These are phyloP conservation scores for Mycena chlorophos DNA, from an alignment of 768 basidiomycete species.

Conservation along the genomic window DNA sequence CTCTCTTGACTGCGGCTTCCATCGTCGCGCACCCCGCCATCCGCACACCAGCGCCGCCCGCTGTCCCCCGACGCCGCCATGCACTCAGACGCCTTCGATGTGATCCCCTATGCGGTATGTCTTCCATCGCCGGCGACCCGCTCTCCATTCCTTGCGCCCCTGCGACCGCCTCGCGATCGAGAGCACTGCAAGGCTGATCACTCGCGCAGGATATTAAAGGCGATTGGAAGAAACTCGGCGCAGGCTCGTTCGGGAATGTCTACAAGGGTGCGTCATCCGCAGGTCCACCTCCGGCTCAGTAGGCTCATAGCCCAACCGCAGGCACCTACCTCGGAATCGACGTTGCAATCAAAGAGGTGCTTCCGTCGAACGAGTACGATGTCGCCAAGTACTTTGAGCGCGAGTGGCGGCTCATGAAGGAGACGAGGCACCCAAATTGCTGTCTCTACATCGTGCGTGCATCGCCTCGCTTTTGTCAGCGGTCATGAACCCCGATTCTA, in stretches of 20 bases:
- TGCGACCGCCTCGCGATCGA: constrained; percentile 10
- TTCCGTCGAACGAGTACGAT: constrained; percentile 89
- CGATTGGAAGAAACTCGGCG: constrained; percentile 85
- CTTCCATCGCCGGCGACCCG: neutral
- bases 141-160: constrained; percentile 2
- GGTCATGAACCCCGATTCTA: constrained; percentile 93
- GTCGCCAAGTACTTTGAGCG: constrained; percentile 97
- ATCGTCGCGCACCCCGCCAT: neutral
- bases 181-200: constrained; percentile 3
- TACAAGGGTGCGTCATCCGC: constrained; percentile 61
- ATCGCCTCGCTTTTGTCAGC: constrained; percentile 74
- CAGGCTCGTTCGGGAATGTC: constrained; percentile 92
- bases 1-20: too few species aligned
- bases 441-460: constrained; percentile 9
- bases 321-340: constrained; percentile 93
- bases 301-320: constrained; percentile 36
- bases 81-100: constrained; percentile 76
- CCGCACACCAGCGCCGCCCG: neutral
- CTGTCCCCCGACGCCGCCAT: constrained; percentile 11
- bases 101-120: constrained; percentile 81
- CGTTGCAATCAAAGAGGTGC: constrained; percentile 94
- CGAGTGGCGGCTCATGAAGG: constrained; percentile 98
- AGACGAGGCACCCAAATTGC: constrained; percentile 22
- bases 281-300: constrained; percentile 1
- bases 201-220: constrained; percentile 75